These are phyloP conservation scores for Pelargonium exstipulatum DNA, from an alignment of 441 rosid genomes.

Conservation along the genomic window DNA sequence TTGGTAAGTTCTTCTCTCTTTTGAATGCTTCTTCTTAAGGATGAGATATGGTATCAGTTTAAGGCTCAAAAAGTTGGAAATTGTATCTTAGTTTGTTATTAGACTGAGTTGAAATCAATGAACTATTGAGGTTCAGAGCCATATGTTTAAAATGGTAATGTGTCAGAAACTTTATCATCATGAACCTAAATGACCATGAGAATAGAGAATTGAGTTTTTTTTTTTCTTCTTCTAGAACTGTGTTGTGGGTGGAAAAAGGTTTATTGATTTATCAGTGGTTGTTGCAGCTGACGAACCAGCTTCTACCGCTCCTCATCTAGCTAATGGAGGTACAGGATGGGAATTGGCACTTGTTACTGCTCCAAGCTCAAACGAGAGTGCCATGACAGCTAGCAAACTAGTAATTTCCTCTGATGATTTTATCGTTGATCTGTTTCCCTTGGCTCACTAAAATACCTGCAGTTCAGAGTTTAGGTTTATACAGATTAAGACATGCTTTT, in stretches of 20 bases:
- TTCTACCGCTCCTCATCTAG: constrained; percentile 35
- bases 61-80: not conserved
- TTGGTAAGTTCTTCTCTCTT: constrained; percentile 34
- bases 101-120: not conserved
- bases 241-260: not conserved
- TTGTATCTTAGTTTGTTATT: not conserved
- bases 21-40: not conserved
- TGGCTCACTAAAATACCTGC: not conserved
- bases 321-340: constrained; percentile 65
- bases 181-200: not conserved
- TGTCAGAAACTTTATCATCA: not conserved
- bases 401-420: constrained; percentile 30
- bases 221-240: not conserved
- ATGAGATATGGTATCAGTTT: not conserved
- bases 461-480: not conserved
- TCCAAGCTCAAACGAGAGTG: constrained; percentile 70
- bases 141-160: not conserved
- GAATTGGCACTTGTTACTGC: constrained; percentile 85
- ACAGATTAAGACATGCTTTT: not conserved
- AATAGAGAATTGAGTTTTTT: not conserved
- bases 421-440: not conserved
- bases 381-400: constrained; percentile 65
- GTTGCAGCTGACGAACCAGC: constrained; percentile 52
- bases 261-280: constrained; percentile 14
- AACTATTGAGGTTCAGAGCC: not conserved